phyloP scores from a whole-genome alignment of 179 eudicot species.

The Heliamphora pulchella region DNA sequence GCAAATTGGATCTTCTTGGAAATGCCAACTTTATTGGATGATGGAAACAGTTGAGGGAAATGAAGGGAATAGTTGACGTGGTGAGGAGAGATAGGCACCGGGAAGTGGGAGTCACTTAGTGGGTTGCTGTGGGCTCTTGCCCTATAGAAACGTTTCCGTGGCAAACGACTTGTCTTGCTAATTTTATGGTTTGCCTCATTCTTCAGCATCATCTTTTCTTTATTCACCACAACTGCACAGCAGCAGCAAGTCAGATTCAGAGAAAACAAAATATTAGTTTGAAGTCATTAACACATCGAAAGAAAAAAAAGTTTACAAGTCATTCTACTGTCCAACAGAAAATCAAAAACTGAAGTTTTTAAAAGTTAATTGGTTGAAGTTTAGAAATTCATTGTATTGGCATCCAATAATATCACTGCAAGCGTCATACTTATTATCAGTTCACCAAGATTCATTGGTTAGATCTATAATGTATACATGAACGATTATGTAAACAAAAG shows the following conservation, averaged over 20 bases:
- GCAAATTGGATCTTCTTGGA: constrained; percentile 72
- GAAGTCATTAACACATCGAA: no score
- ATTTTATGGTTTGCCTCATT: constrained; percentile 30
- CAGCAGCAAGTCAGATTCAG: constrained; percentile 3
- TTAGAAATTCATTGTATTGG: no score
- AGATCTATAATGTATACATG: not conserved
- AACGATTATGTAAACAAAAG: not conserved
- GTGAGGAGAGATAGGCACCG: constrained; percentile 65
- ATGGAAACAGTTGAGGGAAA: constrained; percentile 49
- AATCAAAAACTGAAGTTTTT: not conserved
- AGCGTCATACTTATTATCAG: not conserved
- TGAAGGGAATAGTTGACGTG: constrained; percentile 68
- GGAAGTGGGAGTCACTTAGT: constrained; percentile 88
- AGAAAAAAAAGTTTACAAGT: not conserved
- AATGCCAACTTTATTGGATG: constrained; percentile 24
- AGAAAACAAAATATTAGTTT: not conserved
- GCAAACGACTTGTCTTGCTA: constrained; percentile 72
- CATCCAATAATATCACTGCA: not conserved
- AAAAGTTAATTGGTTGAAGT: not conserved
- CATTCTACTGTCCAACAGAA: not conserved
- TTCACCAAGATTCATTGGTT: not conserved
- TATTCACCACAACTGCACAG: not conserved
- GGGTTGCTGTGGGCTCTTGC: constrained; percentile 99
- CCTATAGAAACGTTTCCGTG: constrained; percentile 84
- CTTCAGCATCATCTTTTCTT: constrained; percentile 28